Conservation (phyloP, 768 basidiomycete genomes). For the Phlebiopsis gigantea region DNA sequence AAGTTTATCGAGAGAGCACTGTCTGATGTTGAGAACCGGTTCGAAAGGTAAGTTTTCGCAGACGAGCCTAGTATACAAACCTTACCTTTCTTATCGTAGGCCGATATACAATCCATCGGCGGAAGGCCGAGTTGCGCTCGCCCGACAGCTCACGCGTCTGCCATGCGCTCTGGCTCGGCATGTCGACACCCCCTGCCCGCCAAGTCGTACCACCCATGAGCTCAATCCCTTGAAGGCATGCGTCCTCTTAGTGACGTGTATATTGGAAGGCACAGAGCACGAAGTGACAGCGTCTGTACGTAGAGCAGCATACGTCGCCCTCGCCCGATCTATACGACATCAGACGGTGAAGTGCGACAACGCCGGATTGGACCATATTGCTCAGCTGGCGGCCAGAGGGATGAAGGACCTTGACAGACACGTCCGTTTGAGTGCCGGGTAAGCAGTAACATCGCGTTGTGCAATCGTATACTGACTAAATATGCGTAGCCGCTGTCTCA, state of each 20-base stretch:
- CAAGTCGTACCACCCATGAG: slow-evolving; percentile 5
- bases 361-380: slow-evolving; percentile 23
- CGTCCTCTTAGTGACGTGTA: slow-evolving; percentile 29
- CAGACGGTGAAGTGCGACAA: slow-evolving; percentile 16
- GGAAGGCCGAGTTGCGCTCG: slow-evolving; percentile 28
- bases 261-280: slow-evolving; percentile 43
- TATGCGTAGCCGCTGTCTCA: slow-evolving; percentile 36
- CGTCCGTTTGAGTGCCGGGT: slow-evolving; percentile 69
- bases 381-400: slow-evolving; percentile 41
- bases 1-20: slow-evolving; percentile 41
- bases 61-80: background rate
- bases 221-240: slow-evolving; percentile 27
- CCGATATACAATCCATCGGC: slow-evolving; percentile 30
- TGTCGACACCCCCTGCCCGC: slow-evolving; percentile 5
- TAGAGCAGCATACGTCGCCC: slow-evolving; percentile 15
- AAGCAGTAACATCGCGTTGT: slow-evolving; percentile 17
- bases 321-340: slow-evolving; percentile 16
- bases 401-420: slow-evolving; percentile 50
- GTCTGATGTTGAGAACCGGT: slow-evolving; percentile 38
- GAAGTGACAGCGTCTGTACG: slow-evolving; percentile 46
- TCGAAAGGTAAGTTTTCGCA: slow-evolving; percentile 20
- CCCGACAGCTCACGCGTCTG: slow-evolving; percentile 16
- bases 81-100: slow-evolving; percentile 22
- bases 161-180: slow-evolving; percentile 20
- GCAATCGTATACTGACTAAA: slow-evolving; percentile 1